Conservation (phyloP, 2,329 filamentous ascomycete genomes). For the Penicillium sumatraense region DNA sequence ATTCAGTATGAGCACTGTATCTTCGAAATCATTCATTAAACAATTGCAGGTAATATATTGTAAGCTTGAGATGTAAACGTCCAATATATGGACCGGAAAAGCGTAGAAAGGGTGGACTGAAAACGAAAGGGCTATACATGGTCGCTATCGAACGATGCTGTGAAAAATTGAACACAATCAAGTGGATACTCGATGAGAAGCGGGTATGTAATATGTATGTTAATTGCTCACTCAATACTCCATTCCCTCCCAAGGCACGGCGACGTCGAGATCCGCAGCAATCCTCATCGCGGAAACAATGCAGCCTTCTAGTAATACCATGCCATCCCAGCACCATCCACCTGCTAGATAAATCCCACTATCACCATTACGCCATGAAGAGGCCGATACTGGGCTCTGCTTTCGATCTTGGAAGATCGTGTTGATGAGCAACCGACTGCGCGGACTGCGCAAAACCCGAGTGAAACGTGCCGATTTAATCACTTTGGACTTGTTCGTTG, state of each 20-base stretch:
- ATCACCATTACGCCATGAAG: constrained; percentile 59
- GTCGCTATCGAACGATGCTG: no score
- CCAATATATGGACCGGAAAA: no score
- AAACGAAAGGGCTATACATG: no score
- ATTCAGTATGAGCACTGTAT: no score
- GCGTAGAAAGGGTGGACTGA: no score
- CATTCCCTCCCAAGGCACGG: constrained; percentile 38
- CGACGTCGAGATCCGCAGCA: constrained; percentile 57
- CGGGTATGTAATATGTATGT: no score
- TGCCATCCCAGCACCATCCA: constrained; percentile 68
- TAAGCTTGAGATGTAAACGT: no score
- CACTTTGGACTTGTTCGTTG: constrained; percentile 43
- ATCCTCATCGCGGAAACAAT: constrained; percentile 63
- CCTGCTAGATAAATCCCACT: constrained; percentile 61
- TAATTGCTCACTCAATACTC: no score
- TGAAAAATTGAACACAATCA: no score
- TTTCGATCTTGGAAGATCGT: constrained; percentile 44
- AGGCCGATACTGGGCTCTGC: not conserved
- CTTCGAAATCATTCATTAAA: not conserved
- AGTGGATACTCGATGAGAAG: no score
- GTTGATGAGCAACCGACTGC: constrained; percentile 55
- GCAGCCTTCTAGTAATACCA: constrained; percentile 66
- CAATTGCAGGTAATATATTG: not conserved
- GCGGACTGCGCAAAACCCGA: constrained; percentile 56
- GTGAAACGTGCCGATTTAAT: constrained; percentile 57